phyloP scores from a whole-genome alignment of 73 alveolate genomes.

The Paramecium biaurelia region DNA sequence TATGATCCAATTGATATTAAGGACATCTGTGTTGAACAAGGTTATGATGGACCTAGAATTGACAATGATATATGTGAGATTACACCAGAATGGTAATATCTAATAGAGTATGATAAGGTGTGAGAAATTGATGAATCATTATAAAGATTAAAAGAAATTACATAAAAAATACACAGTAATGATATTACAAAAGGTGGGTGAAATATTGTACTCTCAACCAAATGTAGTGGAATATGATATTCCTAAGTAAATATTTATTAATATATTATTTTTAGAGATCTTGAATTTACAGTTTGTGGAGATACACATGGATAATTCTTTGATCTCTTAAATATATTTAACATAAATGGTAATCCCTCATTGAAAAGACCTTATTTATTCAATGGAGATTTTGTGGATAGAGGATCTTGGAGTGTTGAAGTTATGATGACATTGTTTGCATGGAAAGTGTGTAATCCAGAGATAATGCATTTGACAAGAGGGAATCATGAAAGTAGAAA shows the following conservation, averaged over 20 bases:
- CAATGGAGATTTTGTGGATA: conserved; percentile 98
- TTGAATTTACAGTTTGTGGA: conserved; percentile 95
- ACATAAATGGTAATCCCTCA: conserved; percentile 93
- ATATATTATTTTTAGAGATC: conserved; percentile 77
- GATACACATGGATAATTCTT: conserved; percentile 98
- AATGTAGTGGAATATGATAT: conserved; percentile 29
- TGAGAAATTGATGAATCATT: conserved; percentile 81
- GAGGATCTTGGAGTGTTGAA: conserved; percentile 98
- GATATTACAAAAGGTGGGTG: conserved; percentile 76
- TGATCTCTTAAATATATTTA: conserved; percentile 91
- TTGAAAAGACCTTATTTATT: conserved; percentile 93
- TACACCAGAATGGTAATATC: conserved; percentile 63
- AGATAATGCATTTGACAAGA: conserved; percentile 91
- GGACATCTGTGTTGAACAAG: conserved; percentile 76
- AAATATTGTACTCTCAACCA: conserved; percentile 60
- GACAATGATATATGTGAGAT: conserved; percentile 72
- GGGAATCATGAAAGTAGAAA: conserved; percentile 97
- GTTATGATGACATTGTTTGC: conserved; percentile 87
- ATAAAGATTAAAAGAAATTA: conserved; percentile 84
- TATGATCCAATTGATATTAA: conserved; percentile 71
- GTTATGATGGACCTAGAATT: conserved; percentile 89
- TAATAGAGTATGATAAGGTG: conserved; percentile 71
- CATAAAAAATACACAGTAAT: conserved; percentile 90
- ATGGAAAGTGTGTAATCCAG: conserved; percentile 94
- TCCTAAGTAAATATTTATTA: conserved; percentile 64